Percentiles rank a stretch among this genome's conserved stretches.
Conservation (phyloP, 768 basidiomycete genomes). For the Tulasnella calospora region DNA sequence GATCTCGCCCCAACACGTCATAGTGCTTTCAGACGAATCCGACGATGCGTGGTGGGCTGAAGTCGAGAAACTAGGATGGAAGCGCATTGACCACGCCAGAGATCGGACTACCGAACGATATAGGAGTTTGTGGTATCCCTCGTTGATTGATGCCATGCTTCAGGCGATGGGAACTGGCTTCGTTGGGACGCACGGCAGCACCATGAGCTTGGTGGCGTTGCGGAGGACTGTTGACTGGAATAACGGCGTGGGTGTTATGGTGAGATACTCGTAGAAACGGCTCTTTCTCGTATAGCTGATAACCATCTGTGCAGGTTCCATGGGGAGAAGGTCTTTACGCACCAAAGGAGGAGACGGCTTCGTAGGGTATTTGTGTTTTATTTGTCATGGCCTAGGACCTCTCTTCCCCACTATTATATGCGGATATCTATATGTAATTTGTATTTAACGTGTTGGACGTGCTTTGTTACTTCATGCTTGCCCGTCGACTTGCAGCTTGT, state of each 20-base stretch:
- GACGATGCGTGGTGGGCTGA: conserved; percentile 20
- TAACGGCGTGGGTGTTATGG: conserved; percentile 47
- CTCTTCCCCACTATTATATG: too few relatives aligned
- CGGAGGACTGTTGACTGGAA: conserved; percentile 65
- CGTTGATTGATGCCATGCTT: conserved; percentile 65
- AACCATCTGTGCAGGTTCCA: not conserved
- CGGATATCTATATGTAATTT: too few relatives aligned
- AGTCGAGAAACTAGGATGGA: conserved; percentile 19
- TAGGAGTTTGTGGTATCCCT: conserved; percentile 49
- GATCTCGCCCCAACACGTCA: not conserved
- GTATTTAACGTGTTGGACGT: too few relatives aligned
- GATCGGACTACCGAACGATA: not conserved
- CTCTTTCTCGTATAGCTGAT: too few relatives aligned
- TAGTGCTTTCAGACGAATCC: conserved; percentile 21
- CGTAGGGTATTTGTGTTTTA: too few relatives aligned
- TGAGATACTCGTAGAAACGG: conserved; percentile 31
- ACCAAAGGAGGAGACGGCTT: too few relatives aligned
- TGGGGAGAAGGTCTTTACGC: not conserved
- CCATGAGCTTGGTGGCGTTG: conserved; percentile 62
- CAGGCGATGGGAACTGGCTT: conserved; percentile 65
- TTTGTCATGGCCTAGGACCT: too few relatives aligned
- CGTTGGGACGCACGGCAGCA: conserved; percentile 65
- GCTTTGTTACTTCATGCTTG: too few relatives aligned
- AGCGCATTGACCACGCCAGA: conserved; percentile 1
- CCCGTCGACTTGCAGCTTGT: too few relatives aligned